phyloP scores from a whole-genome alignment of 495 filamentous ascomycete genomes.

The Evansstolkia leycettana region DNA sequence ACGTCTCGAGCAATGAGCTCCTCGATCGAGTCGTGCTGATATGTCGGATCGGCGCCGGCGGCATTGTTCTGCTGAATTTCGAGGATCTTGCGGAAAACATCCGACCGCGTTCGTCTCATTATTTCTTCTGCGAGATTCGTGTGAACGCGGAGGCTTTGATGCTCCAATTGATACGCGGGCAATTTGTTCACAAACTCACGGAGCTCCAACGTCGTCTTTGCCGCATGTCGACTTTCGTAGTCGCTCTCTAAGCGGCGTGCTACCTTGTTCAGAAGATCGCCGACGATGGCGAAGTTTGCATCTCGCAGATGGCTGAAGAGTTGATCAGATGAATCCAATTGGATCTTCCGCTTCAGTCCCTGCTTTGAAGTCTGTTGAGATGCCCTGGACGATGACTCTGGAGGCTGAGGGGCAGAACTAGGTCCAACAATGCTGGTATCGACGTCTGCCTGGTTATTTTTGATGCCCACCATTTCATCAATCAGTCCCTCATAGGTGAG shows the following conservation, averaged over 20 bases:
- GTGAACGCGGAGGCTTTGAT: conserved; percentile 82
- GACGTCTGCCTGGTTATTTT: conserved; percentile 81
- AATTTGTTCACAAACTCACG: conserved; percentile 86
- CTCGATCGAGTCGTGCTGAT: conserved; percentile 80
- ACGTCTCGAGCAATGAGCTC: conserved; percentile 83
- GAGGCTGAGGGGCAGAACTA: conserved; percentile 40
- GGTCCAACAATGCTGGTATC: conserved; percentile 81
- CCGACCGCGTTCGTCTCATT: conserved; percentile 75
- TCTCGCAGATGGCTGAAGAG: conserved; percentile 83
- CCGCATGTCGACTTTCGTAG: conserved; percentile 79
- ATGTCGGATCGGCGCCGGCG: conserved; percentile 77
- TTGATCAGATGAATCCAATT: conserved; percentile 79
- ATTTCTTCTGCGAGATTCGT: conserved; percentile 90
- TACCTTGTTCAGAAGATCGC: conserved; percentile 76
- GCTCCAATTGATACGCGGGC: conserved; percentile 84
- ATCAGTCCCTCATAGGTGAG: conserved; percentile 95
- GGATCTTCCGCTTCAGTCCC: conserved; percentile 77
- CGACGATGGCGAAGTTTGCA: conserved; percentile 90
- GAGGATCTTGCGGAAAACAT: conserved; percentile 73
- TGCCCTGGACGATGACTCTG: conserved; percentile 28
- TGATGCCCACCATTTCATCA: conserved; percentile 86
- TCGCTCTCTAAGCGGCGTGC: conserved; percentile 78
- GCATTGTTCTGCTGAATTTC: conserved; percentile 95
- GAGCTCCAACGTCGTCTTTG: conserved; percentile 80
- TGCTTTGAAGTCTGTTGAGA: conserved; percentile 40